Conservation (phyloP, 441 rosid species). For the Bocquillonia castaneifolia region DNA sequence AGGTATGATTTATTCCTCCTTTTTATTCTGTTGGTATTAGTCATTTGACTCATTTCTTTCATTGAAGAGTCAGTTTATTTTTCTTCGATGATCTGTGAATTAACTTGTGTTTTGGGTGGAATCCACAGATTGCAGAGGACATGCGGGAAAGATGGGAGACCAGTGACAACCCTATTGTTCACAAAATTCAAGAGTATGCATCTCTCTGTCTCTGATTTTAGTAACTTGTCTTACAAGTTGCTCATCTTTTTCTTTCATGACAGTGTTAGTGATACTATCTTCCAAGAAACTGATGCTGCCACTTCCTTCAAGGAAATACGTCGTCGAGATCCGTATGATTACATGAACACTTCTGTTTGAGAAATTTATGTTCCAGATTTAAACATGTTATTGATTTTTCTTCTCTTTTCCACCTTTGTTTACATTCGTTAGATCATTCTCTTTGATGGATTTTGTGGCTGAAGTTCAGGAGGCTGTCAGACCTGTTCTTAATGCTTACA, state of each 20-base stretch:
- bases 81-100: neutral
- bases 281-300: conserved; percentile 89
- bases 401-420: neutral
- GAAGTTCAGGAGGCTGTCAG: conserved; percentile 83
- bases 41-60: neutral
- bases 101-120: conserved; percentile 16
- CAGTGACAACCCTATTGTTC: conserved; percentile 81
- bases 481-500: conserved; percentile 74
- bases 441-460: conserved; percentile 74
- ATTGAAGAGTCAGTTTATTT: neutral
- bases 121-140: conserved; percentile 80
- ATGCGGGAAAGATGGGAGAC: conserved; percentile 94
- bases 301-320: conserved; percentile 76
- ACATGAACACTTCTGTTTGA: conserved; percentile 10
- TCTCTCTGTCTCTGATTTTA: conserved; percentile 4
- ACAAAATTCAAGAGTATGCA: conserved; percentile 91
- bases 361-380: conserved; percentile 15
- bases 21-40: neutral
- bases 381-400: neutral
- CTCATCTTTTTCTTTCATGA: conserved; percentile 25
- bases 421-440: conserved; percentile 50
- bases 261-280: conserved; percentile 77
- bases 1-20: conserved; percentile 41
- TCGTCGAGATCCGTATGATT: conserved; percentile 79
- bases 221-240: conserved; percentile 3